Base-by-base conservation (phyloP, 164 flowering plant species). In the Macadamia tetraphylla region DNA sequence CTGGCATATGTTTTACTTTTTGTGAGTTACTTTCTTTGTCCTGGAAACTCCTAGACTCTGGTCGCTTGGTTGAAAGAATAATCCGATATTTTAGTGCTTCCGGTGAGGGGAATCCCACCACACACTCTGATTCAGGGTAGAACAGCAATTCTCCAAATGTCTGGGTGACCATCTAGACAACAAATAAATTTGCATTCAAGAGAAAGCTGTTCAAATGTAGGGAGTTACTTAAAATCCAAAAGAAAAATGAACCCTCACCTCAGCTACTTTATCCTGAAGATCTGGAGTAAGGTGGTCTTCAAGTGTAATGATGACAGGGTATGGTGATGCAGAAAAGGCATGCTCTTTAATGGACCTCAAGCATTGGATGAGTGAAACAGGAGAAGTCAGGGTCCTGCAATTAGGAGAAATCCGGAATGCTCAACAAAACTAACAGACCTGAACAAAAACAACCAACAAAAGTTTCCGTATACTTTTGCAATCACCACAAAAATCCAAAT, bases 61-160 rank as follows among this genome's bases (percentile, higher is more conserved):
- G 98, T 57, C 95, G 95, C 69, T 94, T 94, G 2, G 98, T 92
- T 31, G 98, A 94, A 46, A 94, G 77, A 40, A 92, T 70, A 43
- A 94, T 74, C 40, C 84, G 80, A 30, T 81, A n/a, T 75, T 84
- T 90, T 73, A 94, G 67, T 42, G 78, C 76, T 68, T 87, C 94
- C 6, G 97, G 98, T 0, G 96, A 88, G 44, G 95, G 97, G 60
- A 91, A 83, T 65, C 84, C 85, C 48, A 63, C 64, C 63, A 90
- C 70, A 70, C 67, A 60, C 40, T 82, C 88, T 51, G 80, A 72
- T 18, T 81, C 81, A 23, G 96, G 92, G 69, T 61, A 79, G 79
- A 77, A 90, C 23, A 94, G 79, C 84, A 78, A 72, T 0, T 83
- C 83, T 56, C 91, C 95, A 80, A 92, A 92, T 63, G 79, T 84